phyloP scores from a whole-genome alignment of 345 rosid genomes.

The Erodium maritimum region DNA sequence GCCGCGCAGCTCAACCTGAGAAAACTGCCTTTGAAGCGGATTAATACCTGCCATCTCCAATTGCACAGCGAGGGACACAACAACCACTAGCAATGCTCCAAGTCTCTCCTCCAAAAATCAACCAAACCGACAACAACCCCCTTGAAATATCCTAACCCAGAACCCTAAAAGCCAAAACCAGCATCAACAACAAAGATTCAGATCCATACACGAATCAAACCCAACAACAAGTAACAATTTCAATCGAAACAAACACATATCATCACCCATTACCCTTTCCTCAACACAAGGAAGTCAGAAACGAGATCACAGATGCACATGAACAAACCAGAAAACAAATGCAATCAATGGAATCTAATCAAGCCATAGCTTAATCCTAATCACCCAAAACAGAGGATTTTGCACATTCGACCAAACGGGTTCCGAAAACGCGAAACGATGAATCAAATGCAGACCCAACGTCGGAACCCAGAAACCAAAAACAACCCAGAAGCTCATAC shows the following conservation, averaged over 20 bases:
- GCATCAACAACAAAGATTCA: background rate
- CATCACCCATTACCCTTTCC: background rate
- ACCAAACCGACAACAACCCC: background rate
- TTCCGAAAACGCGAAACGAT: background rate
- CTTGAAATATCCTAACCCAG: background rate
- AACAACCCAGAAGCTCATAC: constrained; percentile 6
- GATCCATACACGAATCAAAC: background rate
- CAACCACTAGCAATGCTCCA: constrained; percentile 7
- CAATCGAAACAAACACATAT: background rate
- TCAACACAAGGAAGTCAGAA: background rate
- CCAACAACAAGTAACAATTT: background rate
- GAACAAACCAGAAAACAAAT: no score
- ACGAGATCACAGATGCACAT: background rate
- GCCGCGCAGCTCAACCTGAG: constrained; percentile 83
- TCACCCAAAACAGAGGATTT: background rate
- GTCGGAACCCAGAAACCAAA: constrained; percentile 9
- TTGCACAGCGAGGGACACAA: background rate
- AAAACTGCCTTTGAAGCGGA: constrained; percentile 76
- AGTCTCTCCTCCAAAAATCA: constrained; percentile 4
- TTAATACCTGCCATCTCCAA: constrained; percentile 65
- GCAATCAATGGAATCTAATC: background rate
- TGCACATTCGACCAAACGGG: background rate
- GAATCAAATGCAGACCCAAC: constrained; percentile 8
- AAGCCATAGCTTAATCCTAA: background rate
- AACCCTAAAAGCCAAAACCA: background rate